Evolutionary conservation across 2,329 filamentous ascomycete genomes (phyloP).

Genomic region (Verticillium nonalfalfae): DNA sequence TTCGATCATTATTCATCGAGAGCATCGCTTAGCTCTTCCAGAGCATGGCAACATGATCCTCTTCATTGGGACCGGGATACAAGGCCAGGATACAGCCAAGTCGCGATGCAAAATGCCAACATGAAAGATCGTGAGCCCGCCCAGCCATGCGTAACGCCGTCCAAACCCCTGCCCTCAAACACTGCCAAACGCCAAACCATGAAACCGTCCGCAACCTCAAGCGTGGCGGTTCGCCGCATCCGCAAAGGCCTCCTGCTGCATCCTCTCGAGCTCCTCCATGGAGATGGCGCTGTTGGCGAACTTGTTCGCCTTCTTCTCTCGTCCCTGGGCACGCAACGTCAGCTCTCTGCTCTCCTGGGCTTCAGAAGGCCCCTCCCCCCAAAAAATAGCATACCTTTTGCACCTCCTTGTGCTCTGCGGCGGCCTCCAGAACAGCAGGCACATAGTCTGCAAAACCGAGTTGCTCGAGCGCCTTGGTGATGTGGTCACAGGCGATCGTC

Average conservation of each 20-base stretch:
- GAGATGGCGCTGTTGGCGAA: constrained; percentile 91
- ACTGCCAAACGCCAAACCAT: constrained; percentile 14
- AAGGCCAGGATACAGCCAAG: neutral
- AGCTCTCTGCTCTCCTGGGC: too few species aligned
- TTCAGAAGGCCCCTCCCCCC: too few species aligned
- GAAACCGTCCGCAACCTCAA: constrained; percentile 12
- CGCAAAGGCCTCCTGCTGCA: constrained; percentile 89
- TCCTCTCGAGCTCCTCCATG: constrained; percentile 78
- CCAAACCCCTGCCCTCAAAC: constrained; percentile 6
- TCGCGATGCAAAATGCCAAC: neutral
- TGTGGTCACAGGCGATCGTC: constrained; percentile 97
- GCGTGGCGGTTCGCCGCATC: constrained; percentile 12
- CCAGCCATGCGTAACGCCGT: neutral
- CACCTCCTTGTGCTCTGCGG: constrained; percentile 85
- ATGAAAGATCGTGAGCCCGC: neutral
- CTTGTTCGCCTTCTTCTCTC: constrained; percentile 96
- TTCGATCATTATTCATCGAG: too few species aligned
- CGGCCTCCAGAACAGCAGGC: constrained; percentile 76
- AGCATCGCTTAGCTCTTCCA: too few species aligned
- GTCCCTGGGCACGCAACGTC: constrained; percentile 48
- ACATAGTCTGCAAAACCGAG: constrained; percentile 93
- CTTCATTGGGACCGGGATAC: too few species aligned
- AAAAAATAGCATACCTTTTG: constrained; percentile 77
- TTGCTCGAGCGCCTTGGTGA: constrained; percentile 88
- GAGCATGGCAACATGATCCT: too few species aligned